Evolutionary conservation across 345 rosid species (phyloP), one percentile per base, ranked within the genome.

Genomic region (Salix dunnii): DNA sequence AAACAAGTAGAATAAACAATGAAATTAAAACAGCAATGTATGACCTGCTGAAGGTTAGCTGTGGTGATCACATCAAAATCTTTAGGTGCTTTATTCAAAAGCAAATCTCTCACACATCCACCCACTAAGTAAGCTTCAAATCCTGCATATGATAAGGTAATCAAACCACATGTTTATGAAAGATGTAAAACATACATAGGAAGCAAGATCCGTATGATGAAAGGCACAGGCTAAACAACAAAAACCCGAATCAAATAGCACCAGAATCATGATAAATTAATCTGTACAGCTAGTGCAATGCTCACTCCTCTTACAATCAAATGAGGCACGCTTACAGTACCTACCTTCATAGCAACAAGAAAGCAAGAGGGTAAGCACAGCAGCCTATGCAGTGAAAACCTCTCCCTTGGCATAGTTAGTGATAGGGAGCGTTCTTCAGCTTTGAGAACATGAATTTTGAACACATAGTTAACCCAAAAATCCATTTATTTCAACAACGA

Each of bases 21-120:
- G 30, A 40, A 53, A 21, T 40, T 5, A 31, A 74, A 61, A 3
- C 72, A 74, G 17, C 20, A 68, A 4, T 27, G 69, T 2, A 49
- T 71, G 75, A 96, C 99, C 98, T 96, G 82, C 65, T 77, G 77
- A 75, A 93, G 97, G 16, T 67, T 80, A 35, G 99, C 99, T 1
- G 98, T 89, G 73, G 99, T 96, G 88, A 96, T 87, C 64, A 96
- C 90, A 85, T 96, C 99, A 85, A 86, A 93, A 84, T 93, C 99
- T 86, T 96, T 96, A 33, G 99, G 99, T 42, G 77, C 77, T 83
- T 85, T 90, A 12, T 89, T 81, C 20, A 96, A 82, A 73, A 96
- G 67, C 77, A 96, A 89, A 87, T 96, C 99, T 84, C 98, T 87
- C 53, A 96, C 98, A 69, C 98, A 96, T 55, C 98, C 99, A 53